Evolutionary conservation across 805 yeast species (phyloP), one percentile per base, ranked within the genome.

Genomic region (Saccharomycopsis oosterbeekiorum): DNA sequence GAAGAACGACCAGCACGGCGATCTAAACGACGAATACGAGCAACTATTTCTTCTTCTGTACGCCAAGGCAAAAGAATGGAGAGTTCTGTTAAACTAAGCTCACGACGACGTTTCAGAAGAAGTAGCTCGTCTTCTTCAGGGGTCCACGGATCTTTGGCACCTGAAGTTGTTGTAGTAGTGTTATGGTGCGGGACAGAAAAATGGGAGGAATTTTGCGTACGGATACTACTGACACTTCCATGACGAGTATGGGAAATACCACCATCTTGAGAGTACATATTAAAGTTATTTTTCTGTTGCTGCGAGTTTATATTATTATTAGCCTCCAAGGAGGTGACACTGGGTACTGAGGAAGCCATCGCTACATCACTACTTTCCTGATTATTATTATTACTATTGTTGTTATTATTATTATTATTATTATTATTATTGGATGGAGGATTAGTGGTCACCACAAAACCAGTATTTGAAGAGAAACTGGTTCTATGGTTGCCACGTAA

Each of bases 51-150:
- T n/a, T 77, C 77, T 69, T 87, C 91, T 0, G 94, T 78, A 65
- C 89, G 80, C 61, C 79, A 80, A 15, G 94, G 93, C 53, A 90
- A 75, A 59, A 90, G 72, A 40, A 89, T 84, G 15, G 86, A 79
- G 43, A 90, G 74, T 72, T 90, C 97, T 17, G 85, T 86, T 67
- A 86, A 78, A 40, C 86, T 80, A 50, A 90, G 73, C 60, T 85
- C 86, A 65, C 84, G 74, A 57, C 80, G 74, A 10, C 82, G 72
- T 58, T 87, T 75, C 62, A 81, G 76, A 56, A 79, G 78, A 53
- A 82, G 67, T 43, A 89, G 70, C 64, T 84, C 87, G 71, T 89
- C 96, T 71, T 89, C 96, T 59, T 88, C 94, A 67, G 60, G 58
- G 0, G 80, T 68, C 85, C 85, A 82, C 26, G 65, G 67, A 15